phyloP scores from a whole-genome alignment of 176 grass and related monocot genomes.

The Hsuehochloa calcarea region DNA sequence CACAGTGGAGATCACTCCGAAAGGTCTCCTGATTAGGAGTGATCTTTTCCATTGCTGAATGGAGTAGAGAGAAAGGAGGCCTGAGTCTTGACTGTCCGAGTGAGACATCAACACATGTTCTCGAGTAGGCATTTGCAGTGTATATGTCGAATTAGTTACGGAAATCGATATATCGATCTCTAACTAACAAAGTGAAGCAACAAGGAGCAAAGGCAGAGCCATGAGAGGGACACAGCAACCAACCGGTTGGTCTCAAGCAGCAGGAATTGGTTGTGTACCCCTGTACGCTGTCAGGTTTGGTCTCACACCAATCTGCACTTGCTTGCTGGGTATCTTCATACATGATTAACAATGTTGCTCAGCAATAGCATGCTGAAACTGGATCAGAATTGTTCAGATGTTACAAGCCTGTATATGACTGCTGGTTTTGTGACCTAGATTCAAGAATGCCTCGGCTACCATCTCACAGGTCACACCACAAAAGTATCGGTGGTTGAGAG shows the following conservation, averaged over 20 bases:
- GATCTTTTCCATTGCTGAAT: not conserved
- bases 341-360: not conserved
- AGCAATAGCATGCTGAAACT: not conserved
- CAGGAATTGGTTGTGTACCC: slow-evolving; percentile 6
- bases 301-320: not conserved
- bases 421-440: not conserved
- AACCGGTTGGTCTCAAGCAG: slow-evolving; percentile 31
- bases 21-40: slow-evolving; percentile 4
- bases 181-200: slow-evolving; percentile 34
- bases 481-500: not conserved
- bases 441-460: not conserved
- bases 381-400: not conserved
- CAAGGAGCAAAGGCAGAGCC: not conserved
- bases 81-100: not conserved
- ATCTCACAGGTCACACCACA: slow-evolving; percentile 13
- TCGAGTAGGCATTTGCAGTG: not conserved
- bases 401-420: not conserved
- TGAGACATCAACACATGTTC: slow-evolving; percentile 5
- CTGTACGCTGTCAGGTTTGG: slow-evolving; percentile 16
- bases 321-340: not conserved
- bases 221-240: slow-evolving; percentile 23
- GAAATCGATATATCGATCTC: not conserved
- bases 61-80: slow-evolving; percentile 24
- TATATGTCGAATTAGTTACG: not conserved
- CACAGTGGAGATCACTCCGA: slow-evolving; percentile 3